Evolutionary conservation across 371 early-diverging fungal genomes (phyloP).

Genomic region (Lichtheimia corymbifera): DNA sequence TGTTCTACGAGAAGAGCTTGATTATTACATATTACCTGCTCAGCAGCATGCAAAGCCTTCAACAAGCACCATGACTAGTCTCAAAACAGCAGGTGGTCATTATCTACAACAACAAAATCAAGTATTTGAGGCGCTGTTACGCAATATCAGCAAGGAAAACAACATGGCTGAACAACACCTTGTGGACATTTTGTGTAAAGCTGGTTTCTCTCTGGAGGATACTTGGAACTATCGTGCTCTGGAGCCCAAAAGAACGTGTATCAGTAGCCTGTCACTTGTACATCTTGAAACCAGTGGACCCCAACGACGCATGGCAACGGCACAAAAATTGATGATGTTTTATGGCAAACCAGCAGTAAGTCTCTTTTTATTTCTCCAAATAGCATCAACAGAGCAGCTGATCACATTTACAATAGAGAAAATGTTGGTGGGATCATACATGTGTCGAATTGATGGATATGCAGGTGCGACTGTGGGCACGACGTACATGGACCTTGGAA

Average conservation of each 20-base stretch:
- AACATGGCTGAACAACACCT: constrained; percentile 82
- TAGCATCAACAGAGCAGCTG: background rate
- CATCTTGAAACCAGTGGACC: constrained; percentile 73
- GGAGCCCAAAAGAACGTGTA: constrained; percentile 67
- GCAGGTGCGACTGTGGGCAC: constrained; percentile 77
- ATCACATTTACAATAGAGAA: constrained; percentile 47
- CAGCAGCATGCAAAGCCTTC: constrained; percentile 19
- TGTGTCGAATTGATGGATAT: constrained; percentile 63
- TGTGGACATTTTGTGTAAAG: constrained; percentile 85
- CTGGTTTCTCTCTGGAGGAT: constrained; percentile 76
- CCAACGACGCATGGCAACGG: constrained; percentile 72
- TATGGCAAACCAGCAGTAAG: constrained; percentile 85
- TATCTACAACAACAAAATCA: constrained; percentile 64
- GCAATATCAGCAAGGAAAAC: constrained; percentile 70
- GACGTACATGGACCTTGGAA: constrained; percentile 85
- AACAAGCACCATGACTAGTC: constrained; percentile 15
- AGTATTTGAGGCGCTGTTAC: constrained; percentile 77
- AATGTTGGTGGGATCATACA: constrained; percentile 88
- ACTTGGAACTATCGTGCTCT: constrained; percentile 78
- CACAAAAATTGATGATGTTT: constrained; percentile 79
- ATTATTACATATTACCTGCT: constrained; percentile 58
- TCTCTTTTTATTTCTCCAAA: background rate
- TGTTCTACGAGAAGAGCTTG: constrained; percentile 64
- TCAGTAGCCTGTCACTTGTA: constrained; percentile 73
- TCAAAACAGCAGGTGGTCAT: constrained; percentile 66